Evolutionary conservation across 2,329 filamentous ascomycete genomes (phyloP).

Genomic region (Fusarium keratoplasticum): DNA sequence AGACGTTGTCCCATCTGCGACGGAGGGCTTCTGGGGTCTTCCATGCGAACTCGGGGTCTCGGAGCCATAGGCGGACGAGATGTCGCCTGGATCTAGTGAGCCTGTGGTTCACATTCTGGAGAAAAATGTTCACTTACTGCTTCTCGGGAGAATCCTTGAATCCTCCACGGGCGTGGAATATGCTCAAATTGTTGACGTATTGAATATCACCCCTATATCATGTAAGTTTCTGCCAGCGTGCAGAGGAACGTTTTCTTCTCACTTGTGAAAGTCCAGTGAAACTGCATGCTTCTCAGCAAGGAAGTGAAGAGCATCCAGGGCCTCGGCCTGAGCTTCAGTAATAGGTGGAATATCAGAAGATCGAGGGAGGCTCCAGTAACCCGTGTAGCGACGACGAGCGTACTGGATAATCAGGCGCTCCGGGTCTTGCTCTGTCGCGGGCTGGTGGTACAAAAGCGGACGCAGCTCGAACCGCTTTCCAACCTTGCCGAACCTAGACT

Average conservation of each 20-base stretch:
- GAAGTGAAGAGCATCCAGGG: constrained; percentile 63
- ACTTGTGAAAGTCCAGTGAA: constrained; percentile 57
- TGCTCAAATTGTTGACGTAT: constrained; percentile 65
- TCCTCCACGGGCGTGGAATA: constrained; percentile 64
- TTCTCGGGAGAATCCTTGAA: constrained; percentile 59
- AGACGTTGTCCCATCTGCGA: constrained; percentile 65
- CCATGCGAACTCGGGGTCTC: constrained; percentile 63
- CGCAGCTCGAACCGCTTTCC: constrained; percentile 58
- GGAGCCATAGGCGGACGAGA: constrained; percentile 62
- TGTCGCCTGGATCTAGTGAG: constrained; percentile 52
- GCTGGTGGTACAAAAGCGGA: constrained; percentile 68
- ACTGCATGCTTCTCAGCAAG: constrained; percentile 59
- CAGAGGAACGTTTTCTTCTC: not conserved
- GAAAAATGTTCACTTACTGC: constrained; percentile 50
- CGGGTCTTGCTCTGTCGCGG: constrained; percentile 56
- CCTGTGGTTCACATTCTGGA: not conserved
- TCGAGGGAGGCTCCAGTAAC: constrained; percentile 67
- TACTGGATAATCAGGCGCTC: constrained; percentile 71
- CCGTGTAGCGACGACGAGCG: constrained; percentile 67
- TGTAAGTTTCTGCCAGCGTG: not conserved
- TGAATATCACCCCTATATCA: constrained; percentile 60
- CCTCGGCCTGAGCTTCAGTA: constrained; percentile 64
- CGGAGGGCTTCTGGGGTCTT: constrained; percentile 57
- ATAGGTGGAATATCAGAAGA: constrained; percentile 66
- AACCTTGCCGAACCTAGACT: constrained; percentile 62